These are phyloP conservation scores for Tolypocladium sp. DNA, from an alignment of 2,329 filamentous ascomycete genomes.

Conservation along the genomic window DNA sequence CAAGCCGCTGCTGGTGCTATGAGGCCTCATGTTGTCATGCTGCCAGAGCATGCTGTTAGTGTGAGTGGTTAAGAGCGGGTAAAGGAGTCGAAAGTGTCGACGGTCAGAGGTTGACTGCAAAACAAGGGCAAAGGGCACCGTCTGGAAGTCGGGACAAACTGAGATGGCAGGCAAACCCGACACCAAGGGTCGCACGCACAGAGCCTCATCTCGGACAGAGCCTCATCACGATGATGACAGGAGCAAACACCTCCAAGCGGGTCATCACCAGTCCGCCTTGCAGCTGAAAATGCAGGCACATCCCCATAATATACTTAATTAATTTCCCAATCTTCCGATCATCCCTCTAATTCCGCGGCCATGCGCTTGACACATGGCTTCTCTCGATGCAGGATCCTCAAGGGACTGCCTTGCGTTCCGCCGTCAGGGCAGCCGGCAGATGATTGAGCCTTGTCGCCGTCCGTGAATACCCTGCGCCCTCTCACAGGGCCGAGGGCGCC, in stretches of 20 bases:
- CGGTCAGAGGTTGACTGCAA: too few relatives aligned
- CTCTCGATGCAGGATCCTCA: not conserved
- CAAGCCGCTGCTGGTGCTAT: constrained; percentile 3
- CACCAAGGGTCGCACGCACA: too few relatives aligned
- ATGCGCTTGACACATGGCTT: not conserved
- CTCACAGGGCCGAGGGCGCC: not conserved
- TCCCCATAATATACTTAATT: not conserved
- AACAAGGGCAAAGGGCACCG: too few relatives aligned
- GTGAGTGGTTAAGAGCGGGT: too few relatives aligned
- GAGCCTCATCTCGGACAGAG: not conserved
- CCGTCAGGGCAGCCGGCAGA: not conserved
- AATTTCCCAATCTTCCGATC: not conserved
- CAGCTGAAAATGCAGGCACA: not conserved
- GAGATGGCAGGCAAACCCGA: too few relatives aligned
- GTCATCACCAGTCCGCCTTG: not conserved
- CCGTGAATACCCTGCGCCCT: not conserved
- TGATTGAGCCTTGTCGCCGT: not conserved
- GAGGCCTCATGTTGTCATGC: not conserved
- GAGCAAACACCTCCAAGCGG: not conserved
- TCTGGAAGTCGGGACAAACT: too few relatives aligned
- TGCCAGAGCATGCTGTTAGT: not conserved
- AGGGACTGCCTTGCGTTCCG: too few relatives aligned
- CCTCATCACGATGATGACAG: not conserved
- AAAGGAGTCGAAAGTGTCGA: too few relatives aligned
- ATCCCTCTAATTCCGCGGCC: not conserved